Base-by-base conservation (phyloP, 2,329 filamentous ascomycete species). In the Neoascochyta sp. region DNA sequence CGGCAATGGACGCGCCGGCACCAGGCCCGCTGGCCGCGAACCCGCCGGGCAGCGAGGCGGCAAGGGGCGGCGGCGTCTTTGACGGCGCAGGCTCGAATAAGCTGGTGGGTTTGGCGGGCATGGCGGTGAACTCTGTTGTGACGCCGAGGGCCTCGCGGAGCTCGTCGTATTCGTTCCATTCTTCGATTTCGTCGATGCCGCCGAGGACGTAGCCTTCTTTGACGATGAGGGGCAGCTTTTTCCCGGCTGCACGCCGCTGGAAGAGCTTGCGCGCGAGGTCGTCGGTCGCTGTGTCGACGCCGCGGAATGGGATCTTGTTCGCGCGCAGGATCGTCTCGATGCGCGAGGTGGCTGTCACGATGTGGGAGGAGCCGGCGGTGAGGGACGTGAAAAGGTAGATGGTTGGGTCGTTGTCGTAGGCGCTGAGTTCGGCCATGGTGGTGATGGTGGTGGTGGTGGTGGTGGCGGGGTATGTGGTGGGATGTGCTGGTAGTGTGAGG, bases 81-180 rank as follows among this genome's bases (percentile, higher is more conserved):
- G 24, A 31, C 14, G 38, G 34, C 13, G 37, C 22, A 24, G 35
- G 28, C 9, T 41, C 36, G 21, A 31, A 39, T 12, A 39, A 32
- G 32, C 30, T 32, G n/a, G 45, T 32, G 18, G 52, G 45, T 24
- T 53, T 54, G 32, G 61, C 36, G 47, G 58, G 41, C 47, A 52
- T 60, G 12, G 52, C 53, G 38, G 62, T 47, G 23, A 57, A 49
- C 14, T 45, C 40, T 7, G 45, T 31, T 17, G 50, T 51, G n/a
- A 54, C 45, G n/a, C 71, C 72, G 50, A 96, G 79, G 52, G 90
- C 83, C 65, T 90, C 79, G 63, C 88, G 87, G 40, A 98, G 76
- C 67, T 96, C 90, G 65, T 88, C 88, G 65, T 93, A 95, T 63
- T 98, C 92, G 69, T 98, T 98, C 92, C 90, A 96, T 61, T 98